Conservation (phyloP, 192 early-diverging fungal species). For the Mortierella hygrophila region DNA sequence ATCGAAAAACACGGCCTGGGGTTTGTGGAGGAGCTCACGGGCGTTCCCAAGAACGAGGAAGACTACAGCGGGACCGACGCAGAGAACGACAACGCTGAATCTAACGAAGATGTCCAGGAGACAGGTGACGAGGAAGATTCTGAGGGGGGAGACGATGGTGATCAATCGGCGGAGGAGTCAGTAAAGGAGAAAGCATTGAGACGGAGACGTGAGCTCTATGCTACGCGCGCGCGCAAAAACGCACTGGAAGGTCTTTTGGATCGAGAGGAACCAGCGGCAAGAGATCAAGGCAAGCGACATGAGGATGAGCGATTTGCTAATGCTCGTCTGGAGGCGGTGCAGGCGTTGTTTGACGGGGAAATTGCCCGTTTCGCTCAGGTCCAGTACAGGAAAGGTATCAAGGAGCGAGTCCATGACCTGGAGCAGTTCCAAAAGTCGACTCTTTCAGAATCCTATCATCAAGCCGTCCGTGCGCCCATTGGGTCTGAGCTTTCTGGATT, state of each 20-base stretch:
- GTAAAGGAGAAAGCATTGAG: background rate
- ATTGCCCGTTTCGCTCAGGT: slow-evolving; percentile 17
- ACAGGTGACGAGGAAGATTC: background rate
- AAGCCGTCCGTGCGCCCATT: slow-evolving; percentile 8
- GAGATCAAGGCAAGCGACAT: slow-evolving; percentile 12
- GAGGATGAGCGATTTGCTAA: slow-evolving; percentile 16
- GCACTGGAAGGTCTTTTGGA: background rate
- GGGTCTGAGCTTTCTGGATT: slow-evolving; percentile 6
- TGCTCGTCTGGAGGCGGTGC: slow-evolving; percentile 11
- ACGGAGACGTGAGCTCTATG: background rate
- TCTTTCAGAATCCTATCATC: background rate
- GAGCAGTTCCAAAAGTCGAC: slow-evolving; percentile 7
- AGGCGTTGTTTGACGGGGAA: slow-evolving; percentile 22
- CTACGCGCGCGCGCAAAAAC: background rate
- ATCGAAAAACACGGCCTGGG: slow-evolving; percentile 24
- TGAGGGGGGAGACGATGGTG: background rate
- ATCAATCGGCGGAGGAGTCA: slow-evolving; percentile 4
- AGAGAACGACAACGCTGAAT: background rate
- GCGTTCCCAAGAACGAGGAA: slow-evolving; percentile 31
- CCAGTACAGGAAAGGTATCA: slow-evolving; percentile 26
- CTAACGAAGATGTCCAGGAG: background rate
- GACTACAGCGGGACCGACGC: background rate
- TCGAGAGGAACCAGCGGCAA: background rate
- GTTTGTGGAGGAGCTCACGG: slow-evolving; percentile 42
- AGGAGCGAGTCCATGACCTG: slow-evolving; percentile 17